Conservation (phyloP, 2,329 filamentous ascomycete species). For the Paecilomyces niveus region DNA sequence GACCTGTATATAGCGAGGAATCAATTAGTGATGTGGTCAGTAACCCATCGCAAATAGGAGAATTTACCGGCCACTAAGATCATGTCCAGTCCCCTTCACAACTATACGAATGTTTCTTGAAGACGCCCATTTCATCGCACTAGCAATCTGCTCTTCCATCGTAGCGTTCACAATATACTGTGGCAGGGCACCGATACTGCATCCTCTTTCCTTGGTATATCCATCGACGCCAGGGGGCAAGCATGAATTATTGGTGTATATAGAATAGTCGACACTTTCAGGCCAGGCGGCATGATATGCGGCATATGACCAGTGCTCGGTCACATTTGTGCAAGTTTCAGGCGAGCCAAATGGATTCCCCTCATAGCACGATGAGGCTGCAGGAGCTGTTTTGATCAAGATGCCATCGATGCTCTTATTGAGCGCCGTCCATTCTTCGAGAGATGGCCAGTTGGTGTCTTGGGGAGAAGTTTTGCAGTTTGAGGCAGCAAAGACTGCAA, state of each 20-base stretch:
- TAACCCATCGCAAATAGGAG: background rate
- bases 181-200: conserved; percentile 21
- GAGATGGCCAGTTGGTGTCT: conserved; percentile 10
- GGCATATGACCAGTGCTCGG: conserved; percentile 20
- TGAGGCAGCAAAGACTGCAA: too few relatives aligned
- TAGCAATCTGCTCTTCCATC: conserved; percentile 17
- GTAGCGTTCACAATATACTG: conserved; percentile 28
- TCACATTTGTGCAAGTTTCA: conserved; percentile 16
- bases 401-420: conserved; percentile 14
- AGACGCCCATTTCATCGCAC: conserved; percentile 18
- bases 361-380: conserved; percentile 24
- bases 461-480: too few relatives aligned
- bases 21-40: background rate
- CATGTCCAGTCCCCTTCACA: conserved; percentile 15
- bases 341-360: conserved; percentile 19
- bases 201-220: conserved; percentile 17
- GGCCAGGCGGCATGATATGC: conserved; percentile 23
- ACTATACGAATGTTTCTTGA: conserved; percentile 16
- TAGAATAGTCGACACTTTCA: conserved; percentile 21
- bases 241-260: conserved; percentile 28
- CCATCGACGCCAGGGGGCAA: conserved; percentile 18
- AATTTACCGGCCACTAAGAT: conserved; percentile 14
- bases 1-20: conserved; percentile 18
- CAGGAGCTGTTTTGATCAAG: conserved; percentile 17
- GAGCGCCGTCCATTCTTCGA: conserved; percentile 13